Base-by-base conservation (phyloP, 768 basidiomycete species). In the Mycena capillaripes region DNA sequence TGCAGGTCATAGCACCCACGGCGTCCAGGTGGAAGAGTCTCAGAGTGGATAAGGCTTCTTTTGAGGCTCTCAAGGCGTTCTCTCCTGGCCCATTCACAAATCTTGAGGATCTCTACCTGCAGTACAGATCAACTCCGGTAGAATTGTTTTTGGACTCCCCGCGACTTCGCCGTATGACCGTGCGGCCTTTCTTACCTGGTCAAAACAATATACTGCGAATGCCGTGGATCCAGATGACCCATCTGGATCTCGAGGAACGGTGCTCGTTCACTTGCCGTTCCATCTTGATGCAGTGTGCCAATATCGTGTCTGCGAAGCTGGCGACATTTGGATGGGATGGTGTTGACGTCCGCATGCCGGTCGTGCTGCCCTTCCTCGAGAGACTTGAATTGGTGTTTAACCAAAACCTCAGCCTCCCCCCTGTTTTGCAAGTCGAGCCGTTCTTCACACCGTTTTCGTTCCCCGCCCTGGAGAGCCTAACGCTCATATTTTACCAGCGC, bases 201-300 rank as follows among this genome's bases (percentile, higher is more conserved):
- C 55, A 21, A 9, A 19, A n/a, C 4, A 12, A 56, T 14, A 14
- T 56, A 17, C 42, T n/a, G 10, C 32, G 21, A 32, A 58, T 62
- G 23, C 71, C 64, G 5, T 72, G 65, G 59, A 29, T 59, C 21
- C 71, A 72, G 27, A 48, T 72, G 30, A 65, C 57, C 8, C 27
- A 25, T 10, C 30, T 67, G 21, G 23, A 32, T 21, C 25, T 67
- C 12, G 17, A 21, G 6, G 11, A 46, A 21, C 25, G 10, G 12
- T 7, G 16, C 12, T 48, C 38, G 30, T 9, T 7, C 16, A 16
- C 10, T 19, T 67, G 55, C 64, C 44, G 56, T 4, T 16, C 12
- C 9, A 59, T 66, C 27, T n/a, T 66, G 6, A 9, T 19, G 32
- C 63, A 66, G 17, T 66, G 70, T 19, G 14, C 62, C 7, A 50